A percentile compares a stretch with the other conserved stretches of the same genome.
phyloP scores from a whole-genome alignment of 1,284 basidiomycete species.

The Malassezia sp. region DNA sequence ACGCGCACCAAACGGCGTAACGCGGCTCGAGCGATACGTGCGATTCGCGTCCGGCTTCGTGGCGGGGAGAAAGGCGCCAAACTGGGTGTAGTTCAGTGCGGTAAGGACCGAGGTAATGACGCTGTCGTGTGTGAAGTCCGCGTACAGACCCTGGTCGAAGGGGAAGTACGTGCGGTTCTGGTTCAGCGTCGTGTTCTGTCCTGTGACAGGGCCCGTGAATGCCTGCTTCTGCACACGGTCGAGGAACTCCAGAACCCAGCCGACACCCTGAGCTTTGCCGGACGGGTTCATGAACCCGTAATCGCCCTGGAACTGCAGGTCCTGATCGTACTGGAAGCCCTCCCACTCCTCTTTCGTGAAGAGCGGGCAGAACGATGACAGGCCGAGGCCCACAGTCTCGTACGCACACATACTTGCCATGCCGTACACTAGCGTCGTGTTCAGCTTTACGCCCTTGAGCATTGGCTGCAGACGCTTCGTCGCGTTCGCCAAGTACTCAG shows the following conservation, averaged over 20 bases:
- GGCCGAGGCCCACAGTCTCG: constrained; percentile 34
- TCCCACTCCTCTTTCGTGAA: constrained; percentile 82
- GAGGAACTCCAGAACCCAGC: constrained; percentile 54
- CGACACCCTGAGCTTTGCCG: constrained; percentile 66
- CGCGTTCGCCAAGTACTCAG: constrained; percentile 35
- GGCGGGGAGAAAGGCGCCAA: constrained; percentile 25
- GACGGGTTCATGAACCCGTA: constrained; percentile 70
- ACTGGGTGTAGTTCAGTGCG: constrained; percentile 36
- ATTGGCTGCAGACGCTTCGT: constrained; percentile 30
- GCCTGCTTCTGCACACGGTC: constrained; percentile 24
- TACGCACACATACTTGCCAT: constrained; percentile 47
- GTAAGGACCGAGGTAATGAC: constrained; percentile 32
- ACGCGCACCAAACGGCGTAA: constrained; percentile 28
- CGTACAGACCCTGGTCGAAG: constrained; percentile 32
- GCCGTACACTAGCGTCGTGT: constrained; percentile 28
- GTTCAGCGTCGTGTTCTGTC: constrained; percentile 36
- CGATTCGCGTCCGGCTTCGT: constrained; percentile 20
- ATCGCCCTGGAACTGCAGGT: constrained; percentile 47
- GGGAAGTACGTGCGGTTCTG: constrained; percentile 30
- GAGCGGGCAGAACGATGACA: constrained; percentile 61
- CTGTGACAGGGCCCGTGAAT: constrained; percentile 19
- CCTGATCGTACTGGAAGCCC: constrained; percentile 61
- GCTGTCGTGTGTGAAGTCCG: constrained; percentile 40
- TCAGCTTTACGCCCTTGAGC: constrained; percentile 48
- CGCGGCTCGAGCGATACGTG: constrained; percentile 26